phyloP scores from a whole-genome alignment of 768 basidiomycete genomes.

The Leucocoprinus sp. region DNA sequence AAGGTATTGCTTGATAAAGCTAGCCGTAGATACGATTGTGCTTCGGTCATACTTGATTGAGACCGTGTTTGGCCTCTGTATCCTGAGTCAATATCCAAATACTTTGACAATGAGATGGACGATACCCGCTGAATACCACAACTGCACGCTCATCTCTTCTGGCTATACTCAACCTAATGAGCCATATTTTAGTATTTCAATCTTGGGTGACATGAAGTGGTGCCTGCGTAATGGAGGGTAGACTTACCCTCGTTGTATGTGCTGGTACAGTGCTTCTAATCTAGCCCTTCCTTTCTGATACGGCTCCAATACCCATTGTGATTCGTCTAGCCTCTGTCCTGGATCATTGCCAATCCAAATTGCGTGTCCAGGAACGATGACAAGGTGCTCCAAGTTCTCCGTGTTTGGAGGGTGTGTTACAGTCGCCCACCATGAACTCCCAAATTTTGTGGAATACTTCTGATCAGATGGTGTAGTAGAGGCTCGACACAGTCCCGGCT shows the following conservation, averaged over 20 bases:
- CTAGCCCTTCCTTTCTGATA: conserved; percentile 69
- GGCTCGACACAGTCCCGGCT: background rate
- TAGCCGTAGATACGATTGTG: conserved; percentile 80
- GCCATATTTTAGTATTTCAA: background rate
- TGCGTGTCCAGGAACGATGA: conserved; percentile 88
- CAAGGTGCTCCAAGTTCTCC: conserved; percentile 52
- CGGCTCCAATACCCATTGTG: conserved; percentile 74
- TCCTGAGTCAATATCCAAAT: conserved; percentile 13
- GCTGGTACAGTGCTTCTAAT: conserved; percentile 68
- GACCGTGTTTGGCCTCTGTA: conserved; percentile 75
- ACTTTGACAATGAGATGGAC: conserved; percentile 7
- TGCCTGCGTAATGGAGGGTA: background rate
- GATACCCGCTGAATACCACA: conserved; percentile 85
- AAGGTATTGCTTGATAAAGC: conserved; percentile 34
- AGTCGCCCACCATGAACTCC: conserved; percentile 29
- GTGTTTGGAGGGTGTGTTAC: conserved; percentile 34
- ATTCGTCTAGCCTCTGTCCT: conserved; percentile 46
- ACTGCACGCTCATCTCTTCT: conserved; percentile 56
- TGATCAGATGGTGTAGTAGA: background rate
- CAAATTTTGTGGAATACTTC: background rate
- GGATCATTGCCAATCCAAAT: conserved; percentile 70
- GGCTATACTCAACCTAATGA: conserved; percentile 51
- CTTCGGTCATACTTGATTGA: conserved; percentile 74
- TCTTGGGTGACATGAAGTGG: background rate
- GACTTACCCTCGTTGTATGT: conserved; percentile 63